These are phyloP conservation scores for Hura crepitans DNA, from an alignment of 441 rosid genomes.

Conservation along the genomic window DNA sequence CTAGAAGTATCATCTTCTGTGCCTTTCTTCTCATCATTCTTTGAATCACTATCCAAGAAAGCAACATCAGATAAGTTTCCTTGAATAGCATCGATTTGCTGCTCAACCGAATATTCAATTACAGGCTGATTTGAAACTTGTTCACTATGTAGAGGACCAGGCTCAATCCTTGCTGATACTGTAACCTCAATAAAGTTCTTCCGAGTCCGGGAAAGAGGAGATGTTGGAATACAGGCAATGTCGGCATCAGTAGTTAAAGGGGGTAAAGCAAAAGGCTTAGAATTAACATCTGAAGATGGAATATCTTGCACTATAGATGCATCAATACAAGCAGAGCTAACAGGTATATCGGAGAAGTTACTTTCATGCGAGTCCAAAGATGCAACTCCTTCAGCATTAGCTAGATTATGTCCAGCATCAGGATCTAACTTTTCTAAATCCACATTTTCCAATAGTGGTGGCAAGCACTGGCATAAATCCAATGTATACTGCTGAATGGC, in stretches of 20 bases:
- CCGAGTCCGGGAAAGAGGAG: constrained; percentile 52
- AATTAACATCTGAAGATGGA: constrained; percentile 35
- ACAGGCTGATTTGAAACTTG: constrained; percentile 37
- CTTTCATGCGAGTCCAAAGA: constrained; percentile 34
- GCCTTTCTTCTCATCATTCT: constrained; percentile 42
- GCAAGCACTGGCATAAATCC: constrained; percentile 68
- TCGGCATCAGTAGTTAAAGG: constrained; percentile 44
- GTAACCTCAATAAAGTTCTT: constrained; percentile 36
- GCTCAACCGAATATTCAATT: constrained; percentile 46
- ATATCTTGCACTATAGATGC: constrained; percentile 31
- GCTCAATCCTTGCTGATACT: constrained; percentile 39
- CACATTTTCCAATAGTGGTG: constrained; percentile 47
- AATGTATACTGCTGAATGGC: constrained; percentile 84
- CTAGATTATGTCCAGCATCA: constrained; percentile 33
- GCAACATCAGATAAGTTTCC: constrained; percentile 37
- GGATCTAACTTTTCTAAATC: constrained; percentile 50
- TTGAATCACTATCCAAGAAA: constrained; percentile 38
- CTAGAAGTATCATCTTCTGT: constrained; percentile 41
- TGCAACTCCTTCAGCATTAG: constrained; percentile 38
- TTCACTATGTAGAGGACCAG: constrained; percentile 32
- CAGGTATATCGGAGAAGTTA: constrained; percentile 39
- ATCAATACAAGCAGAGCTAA: constrained; percentile 33
- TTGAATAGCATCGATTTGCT: constrained; percentile 40
- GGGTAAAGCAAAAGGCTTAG: constrained; percentile 34
- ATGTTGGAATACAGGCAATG: constrained; percentile 36